Evolutionary conservation across 202 grass and related monocot species (phyloP).

Genomic region (Digitaria exilis): DNA sequence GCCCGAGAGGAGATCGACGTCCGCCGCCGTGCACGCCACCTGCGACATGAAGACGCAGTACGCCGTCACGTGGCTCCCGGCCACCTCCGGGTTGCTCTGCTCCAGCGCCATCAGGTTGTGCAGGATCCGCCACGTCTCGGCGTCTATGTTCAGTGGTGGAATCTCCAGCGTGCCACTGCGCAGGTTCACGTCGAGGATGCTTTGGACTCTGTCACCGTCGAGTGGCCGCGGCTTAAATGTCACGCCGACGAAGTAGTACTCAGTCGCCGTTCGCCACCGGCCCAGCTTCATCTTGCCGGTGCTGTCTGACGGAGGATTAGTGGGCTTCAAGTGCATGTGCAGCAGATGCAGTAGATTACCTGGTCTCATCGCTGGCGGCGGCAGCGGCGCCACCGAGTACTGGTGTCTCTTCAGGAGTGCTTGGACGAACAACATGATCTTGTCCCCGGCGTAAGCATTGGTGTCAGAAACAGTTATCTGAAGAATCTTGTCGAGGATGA

Average conservation of each 20-base stretch:
- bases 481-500: slow-evolving; percentile 27
- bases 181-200: slow-evolving; percentile 33
- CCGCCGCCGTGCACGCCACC: neutral
- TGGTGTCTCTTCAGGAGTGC: neutral
- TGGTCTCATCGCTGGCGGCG: neutral
- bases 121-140: slow-evolving; percentile 13
- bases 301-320: neutral
- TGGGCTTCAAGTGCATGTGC: slow-evolving; percentile 40
- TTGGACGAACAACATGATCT: neutral
- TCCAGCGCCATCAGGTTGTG: slow-evolving; percentile 44
- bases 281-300: neutral
- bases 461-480: neutral
- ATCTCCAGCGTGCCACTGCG: neutral
- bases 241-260: slow-evolving; percentile 20
- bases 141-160: neutral
- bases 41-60: slow-evolving; percentile 39
- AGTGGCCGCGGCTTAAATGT: neutral
- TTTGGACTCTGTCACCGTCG: neutral
- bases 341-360: slow-evolving; percentile 44
- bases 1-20: slow-evolving; percentile 14
- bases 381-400: neutral
- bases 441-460: neutral
- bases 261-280: slow-evolving; percentile 33
- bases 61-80: slow-evolving; percentile 15
- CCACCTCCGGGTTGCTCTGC: neutral